phyloP scores from a whole-genome alignment of 2,329 filamentous ascomycete genomes.

The Microthyrium microscopicum region DNA sequence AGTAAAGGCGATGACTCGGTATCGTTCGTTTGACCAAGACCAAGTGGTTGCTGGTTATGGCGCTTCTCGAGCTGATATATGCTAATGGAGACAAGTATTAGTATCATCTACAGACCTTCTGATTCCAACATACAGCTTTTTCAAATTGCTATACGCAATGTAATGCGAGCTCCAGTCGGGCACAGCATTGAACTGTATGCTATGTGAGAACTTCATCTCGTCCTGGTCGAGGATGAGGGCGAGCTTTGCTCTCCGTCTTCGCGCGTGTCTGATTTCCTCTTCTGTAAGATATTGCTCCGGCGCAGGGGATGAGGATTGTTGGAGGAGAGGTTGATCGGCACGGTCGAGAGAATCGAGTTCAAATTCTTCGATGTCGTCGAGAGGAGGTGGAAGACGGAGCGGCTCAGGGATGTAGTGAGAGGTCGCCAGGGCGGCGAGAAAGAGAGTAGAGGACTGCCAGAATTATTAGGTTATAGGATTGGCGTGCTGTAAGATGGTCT shows the following conservation, averaged over 20 bases:
- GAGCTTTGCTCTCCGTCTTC: constrained; percentile 45
- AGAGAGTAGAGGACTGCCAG: too few species aligned
- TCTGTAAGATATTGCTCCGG: not conserved
- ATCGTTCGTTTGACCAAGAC: constrained; percentile 32
- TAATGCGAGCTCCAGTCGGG: constrained; percentile 99
- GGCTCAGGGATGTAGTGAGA: too few species aligned
- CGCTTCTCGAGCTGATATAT: constrained; percentile 93
- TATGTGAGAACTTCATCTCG: constrained; percentile 97
- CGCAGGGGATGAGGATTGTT: not conserved
- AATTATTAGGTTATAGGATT: too few species aligned
- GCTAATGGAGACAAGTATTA: constrained; percentile 27
- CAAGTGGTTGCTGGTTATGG: constrained; percentile 36
- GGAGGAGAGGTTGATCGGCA: constrained; percentile 1
- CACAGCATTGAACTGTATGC: constrained; percentile 97
- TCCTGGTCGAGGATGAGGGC: constrained; percentile 36
- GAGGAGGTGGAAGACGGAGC: too few species aligned
- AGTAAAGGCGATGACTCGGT: constrained; percentile 76
- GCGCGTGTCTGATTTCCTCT: not conserved
- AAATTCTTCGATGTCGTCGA: constrained; percentile 2
- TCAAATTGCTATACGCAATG: constrained; percentile 95
- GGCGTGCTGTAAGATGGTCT: too few species aligned
- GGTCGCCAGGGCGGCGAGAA: too few species aligned
- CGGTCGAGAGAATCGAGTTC: constrained; percentile 5
- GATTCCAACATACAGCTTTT: constrained; percentile 62
- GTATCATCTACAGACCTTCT: not conserved